phyloP scores from a whole-genome alignment of 257 asterid genomes.

The Jaltomata sinuosa region DNA sequence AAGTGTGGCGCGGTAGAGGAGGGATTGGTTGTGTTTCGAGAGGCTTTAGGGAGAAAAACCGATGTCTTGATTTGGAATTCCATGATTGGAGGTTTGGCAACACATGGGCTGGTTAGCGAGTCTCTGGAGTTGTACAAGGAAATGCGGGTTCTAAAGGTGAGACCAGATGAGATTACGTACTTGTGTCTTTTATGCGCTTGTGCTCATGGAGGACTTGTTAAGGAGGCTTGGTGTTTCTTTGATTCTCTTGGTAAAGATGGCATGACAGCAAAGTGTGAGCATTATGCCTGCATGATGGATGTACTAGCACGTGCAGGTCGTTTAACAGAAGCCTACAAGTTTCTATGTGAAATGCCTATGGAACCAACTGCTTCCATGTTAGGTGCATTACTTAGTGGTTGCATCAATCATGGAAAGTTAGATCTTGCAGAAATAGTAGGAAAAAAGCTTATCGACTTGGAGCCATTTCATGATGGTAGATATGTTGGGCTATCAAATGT shows the following conservation, averaged over 20 bases:
- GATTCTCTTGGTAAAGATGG: slow-evolving; percentile 28
- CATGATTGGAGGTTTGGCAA: slow-evolving; percentile 74
- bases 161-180: slow-evolving; percentile 67
- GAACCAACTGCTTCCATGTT: slow-evolving; percentile 55
- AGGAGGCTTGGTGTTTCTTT: slow-evolving; percentile 50
- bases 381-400: slow-evolving; percentile 67
- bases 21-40: slow-evolving; percentile 48
- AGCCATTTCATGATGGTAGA: slow-evolving; percentile 63
- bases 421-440: slow-evolving; percentile 64
- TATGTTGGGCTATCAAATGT: slow-evolving; percentile 67
- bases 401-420: slow-evolving; percentile 46
- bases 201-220: slow-evolving; percentile 69
- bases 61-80: slow-evolving; percentile 68
- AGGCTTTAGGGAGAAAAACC: slow-evolving; percentile 17
- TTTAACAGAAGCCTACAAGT: slow-evolving; percentile 35
- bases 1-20: slow-evolving; percentile 68
- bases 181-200: slow-evolving; percentile 61
- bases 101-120: slow-evolving; percentile 44
- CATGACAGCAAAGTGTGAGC: slow-evolving; percentile 51
- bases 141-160: slow-evolving; percentile 22
- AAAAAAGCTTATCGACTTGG: slow-evolving; percentile 47
- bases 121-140: slow-evolving; percentile 29
- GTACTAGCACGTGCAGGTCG: slow-evolving; percentile 75
- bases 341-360: slow-evolving; percentile 33
- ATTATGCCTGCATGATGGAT: slow-evolving; percentile 75